Evolutionary conservation across 306 rosid species (phyloP).

Genomic region (barrel medic (Medicago truncatula)): MtrunA17r5.0-ANR NC_053046.1:2505001-2505500

Average conservation of each 20-base stretch:
- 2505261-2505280: not conserved
- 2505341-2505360: too few relatives aligned
- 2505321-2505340: not conserved
- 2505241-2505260: not conserved
- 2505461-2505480: constrained; percentile 17
- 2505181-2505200: not conserved
- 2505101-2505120: not conserved
- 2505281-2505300: not conserved
- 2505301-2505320: not conserved
- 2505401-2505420: not conserved
- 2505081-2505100: not conserved
- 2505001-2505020: not conserved
- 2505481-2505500: constrained; percentile 62
- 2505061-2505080: not conserved
- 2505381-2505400: not conserved
- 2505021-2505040: not conserved
- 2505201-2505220: not conserved
- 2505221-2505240: not conserved
- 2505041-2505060: not conserved
- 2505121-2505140: not conserved
- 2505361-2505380: too few relatives aligned
- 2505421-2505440: constrained; percentile 12
- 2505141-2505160: constrained; percentile 4
- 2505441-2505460: not conserved
- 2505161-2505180: not conserved